Conservation (phyloP, 2,329 filamentous ascomycete species). For the Cladophialophora exuberans region DNA sequence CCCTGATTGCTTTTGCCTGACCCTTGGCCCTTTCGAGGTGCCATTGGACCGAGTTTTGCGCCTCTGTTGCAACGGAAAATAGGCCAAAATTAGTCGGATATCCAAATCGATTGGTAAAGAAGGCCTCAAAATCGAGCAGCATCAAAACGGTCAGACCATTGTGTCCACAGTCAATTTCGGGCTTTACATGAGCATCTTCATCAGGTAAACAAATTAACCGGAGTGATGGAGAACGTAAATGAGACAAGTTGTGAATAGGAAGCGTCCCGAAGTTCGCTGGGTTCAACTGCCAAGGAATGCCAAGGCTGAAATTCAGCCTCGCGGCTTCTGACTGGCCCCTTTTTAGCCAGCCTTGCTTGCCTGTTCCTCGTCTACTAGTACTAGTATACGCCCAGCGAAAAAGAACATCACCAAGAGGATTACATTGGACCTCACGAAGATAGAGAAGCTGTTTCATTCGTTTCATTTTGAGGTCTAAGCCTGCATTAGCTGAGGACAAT, state of each 20-base stretch:
- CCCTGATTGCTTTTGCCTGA: constrained; percentile 18
- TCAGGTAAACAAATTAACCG: too few relatives aligned
- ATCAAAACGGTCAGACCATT: too few relatives aligned
- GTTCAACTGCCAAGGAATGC: background rate
- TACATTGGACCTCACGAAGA: too few relatives aligned
- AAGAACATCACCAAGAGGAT: too few relatives aligned
- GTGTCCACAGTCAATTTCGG: too few relatives aligned
- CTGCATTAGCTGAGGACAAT: constrained; percentile 16
- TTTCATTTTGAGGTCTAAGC: too few relatives aligned
- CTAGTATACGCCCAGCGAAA: background rate
- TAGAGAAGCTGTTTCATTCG: too few relatives aligned
- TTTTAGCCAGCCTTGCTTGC: constrained; percentile 9
- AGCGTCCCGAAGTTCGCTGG: background rate
- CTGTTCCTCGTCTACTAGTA: background rate
- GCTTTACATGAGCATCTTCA: too few relatives aligned
- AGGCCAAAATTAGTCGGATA: constrained; percentile 3
- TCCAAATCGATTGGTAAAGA: too few relatives aligned
- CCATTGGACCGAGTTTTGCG: constrained; percentile 16
- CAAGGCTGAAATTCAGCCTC: constrained; percentile 16
- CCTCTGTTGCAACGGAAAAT: background rate
- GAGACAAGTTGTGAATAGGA: background rate
- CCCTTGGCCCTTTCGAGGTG: constrained; percentile 30
- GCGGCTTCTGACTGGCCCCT: background rate
- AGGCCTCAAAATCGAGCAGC: too few relatives aligned
- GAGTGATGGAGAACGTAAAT: background rate